These are phyloP conservation scores for Fusarium siculi DNA, from an alignment of 2,329 filamentous ascomycete genomes.

Conservation along the genomic window DNA sequence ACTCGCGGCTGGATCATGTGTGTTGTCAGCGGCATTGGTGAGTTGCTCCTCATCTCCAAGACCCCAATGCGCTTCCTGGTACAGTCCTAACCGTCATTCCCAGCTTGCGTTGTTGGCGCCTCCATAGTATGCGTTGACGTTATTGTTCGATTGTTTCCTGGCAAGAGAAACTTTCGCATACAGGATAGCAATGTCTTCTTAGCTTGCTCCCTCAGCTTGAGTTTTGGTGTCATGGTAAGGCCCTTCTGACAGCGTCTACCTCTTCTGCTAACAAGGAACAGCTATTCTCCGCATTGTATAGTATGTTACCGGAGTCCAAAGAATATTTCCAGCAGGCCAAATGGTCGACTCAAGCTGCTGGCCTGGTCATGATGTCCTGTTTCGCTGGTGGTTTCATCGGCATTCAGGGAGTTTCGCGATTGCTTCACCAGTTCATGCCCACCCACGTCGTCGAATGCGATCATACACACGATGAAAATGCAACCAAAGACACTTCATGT, in stretches of 20 bases:
- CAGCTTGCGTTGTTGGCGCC: conserved; percentile 77
- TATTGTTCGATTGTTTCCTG: conserved; percentile 76
- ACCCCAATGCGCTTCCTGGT: background rate
- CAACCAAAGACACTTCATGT: conserved; percentile 43
- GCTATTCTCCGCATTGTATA: conserved; percentile 92
- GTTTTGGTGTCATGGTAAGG: conserved; percentile 92
- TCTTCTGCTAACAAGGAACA: conserved; percentile 51
- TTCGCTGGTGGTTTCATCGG: conserved; percentile 79
- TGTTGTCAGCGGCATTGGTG: conserved; percentile 80
- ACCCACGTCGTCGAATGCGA: conserved; percentile 85
- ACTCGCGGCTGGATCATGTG: conserved; percentile 94
- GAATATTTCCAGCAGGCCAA: conserved; percentile 78
- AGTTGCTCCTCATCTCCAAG: conserved; percentile 41
- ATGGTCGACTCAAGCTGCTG: conserved; percentile 73
- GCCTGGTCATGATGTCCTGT: conserved; percentile 73
- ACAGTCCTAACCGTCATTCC: background rate
- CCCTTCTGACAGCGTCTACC: background rate
- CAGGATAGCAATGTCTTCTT: conserved; percentile 90
- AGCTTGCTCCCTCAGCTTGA: conserved; percentile 87
- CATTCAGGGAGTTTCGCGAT: conserved; percentile 77
- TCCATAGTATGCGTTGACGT: conserved; percentile 89
- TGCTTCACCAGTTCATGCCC: conserved; percentile 79
- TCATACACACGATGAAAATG: conserved; percentile 72
- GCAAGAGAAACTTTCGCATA: conserved; percentile 82
- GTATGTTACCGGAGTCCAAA: conserved; percentile 90